Evolutionary conservation across 2,329 filamentous ascomycete species (phyloP).

Genomic region (Aureobasidium sp.): DNA sequence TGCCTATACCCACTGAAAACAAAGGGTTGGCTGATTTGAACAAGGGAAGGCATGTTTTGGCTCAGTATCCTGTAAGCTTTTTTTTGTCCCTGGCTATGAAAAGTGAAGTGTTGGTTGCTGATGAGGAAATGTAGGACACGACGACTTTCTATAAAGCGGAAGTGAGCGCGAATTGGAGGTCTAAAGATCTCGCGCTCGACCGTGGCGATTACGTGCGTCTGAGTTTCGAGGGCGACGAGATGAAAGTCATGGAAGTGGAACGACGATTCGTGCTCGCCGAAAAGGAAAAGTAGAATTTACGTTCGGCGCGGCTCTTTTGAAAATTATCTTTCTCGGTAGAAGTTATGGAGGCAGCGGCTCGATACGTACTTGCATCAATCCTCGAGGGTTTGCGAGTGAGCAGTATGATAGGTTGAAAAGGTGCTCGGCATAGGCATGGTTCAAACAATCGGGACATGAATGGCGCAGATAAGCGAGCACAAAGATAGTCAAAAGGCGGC

Average conservation of each 20-base stretch:
- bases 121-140: conserved; percentile 25
- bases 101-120: too few relatives aligned
- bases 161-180: conserved; percentile 35
- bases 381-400: too few relatives aligned
- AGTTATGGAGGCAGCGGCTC: too few relatives aligned
- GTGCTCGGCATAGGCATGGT: too few relatives aligned
- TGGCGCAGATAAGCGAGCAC: too few relatives aligned
- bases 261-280: conserved; percentile 39
- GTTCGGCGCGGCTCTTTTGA: too few relatives aligned
- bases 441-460: too few relatives aligned
- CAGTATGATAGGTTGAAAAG: too few relatives aligned
- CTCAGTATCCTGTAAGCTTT: conserved; percentile 34
- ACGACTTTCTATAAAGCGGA: conserved; percentile 47
- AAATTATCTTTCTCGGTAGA: too few relatives aligned
- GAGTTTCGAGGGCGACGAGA: conserved; percentile 40
- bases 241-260: conserved; percentile 40
- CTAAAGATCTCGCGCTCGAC: conserved; percentile 23
- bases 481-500: too few relatives aligned
- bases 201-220: conserved; percentile 31
- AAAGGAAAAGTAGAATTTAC: conserved; percentile 15
- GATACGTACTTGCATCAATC: too few relatives aligned
- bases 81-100: too few relatives aligned
- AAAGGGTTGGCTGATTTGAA: conserved; percentile 32
- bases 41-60: conserved; percentile 37
- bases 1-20: conserved; percentile 35